Evolutionary conservation across 2,329 filamentous ascomycete species (phyloP), one percentile per base, ranked within the genome.

Genomic region (Elsinoe batatas): DNA sequence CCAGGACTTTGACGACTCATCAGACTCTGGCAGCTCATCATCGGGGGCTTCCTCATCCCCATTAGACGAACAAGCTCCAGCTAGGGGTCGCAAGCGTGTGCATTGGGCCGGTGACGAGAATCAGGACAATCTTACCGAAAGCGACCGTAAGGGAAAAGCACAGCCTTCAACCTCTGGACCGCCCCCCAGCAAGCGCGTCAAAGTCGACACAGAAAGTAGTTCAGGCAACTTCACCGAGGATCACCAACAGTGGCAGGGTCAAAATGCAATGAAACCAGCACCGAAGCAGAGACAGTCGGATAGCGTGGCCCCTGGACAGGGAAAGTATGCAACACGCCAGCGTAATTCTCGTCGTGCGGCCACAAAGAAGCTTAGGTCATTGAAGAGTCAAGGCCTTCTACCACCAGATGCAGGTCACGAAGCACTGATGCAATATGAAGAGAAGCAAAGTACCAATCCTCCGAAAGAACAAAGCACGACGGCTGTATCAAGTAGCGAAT

Each of bases 341-440:
- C 77, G 81, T 58, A 86, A 86, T 60, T 63, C 69, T 30, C 74
- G 83, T 37, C 74, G 74, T 38, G 76, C 75, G 56, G 68, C 76
- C 53, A 67, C 71, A 37, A 76, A 76, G 56, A 70, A 71, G 56
- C 68, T 85, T 10, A 68, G 69, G 3, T 71, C 73, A 56, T 69
- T 84, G 6, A 81, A 83, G 61, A 65, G 72, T 15, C 66, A 74
- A n/a, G 80, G 79, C 1, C 64, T 76, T 11, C 67, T 85, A 7
- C 74, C 74, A 17, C 60, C 68, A 22, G 66, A 74, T 56, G 80
- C 81, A 5, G 76, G 74, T 50, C 71, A 79, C 40, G 64, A 68
- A 10, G 76, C 80, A 56, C 66, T 83, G 43, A 51, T 59, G 26
- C 51, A 63, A n/a, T 63, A 59, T 58, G 54, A 35, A 26, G 44